phyloP scores from a whole-genome alignment of 345 rosid species.

The Citrus cavaleriei region DNA sequence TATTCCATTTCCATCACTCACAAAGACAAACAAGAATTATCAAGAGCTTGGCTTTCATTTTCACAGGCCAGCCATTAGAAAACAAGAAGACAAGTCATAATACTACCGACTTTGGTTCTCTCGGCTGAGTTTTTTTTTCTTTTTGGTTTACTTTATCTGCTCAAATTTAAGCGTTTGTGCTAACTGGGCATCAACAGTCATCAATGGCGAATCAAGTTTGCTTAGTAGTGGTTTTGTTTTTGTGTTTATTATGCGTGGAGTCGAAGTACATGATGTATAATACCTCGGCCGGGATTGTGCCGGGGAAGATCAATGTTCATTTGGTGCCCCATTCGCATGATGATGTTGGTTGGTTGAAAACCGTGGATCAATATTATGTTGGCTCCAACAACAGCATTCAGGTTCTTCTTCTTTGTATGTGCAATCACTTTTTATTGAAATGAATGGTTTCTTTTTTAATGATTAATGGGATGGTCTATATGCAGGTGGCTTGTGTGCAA shows the following conservation, averaged over 20 bases:
- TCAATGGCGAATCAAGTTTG: constrained; percentile 27
- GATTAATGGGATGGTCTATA: constrained; percentile 1
- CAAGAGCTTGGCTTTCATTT: too few relatives aligned
- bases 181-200: background rate
- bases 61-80: too few relatives aligned
- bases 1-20: too few relatives aligned
- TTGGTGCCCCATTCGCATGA: constrained; percentile 57
- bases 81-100: too few relatives aligned
- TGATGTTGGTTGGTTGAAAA: constrained; percentile 64
- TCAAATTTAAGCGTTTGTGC: background rate
- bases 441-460: background rate
- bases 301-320: constrained; percentile 56
- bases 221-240: constrained; percentile 5
- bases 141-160: background rate
- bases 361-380: constrained; percentile 56
- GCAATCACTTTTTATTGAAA: background rate
- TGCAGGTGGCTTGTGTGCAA: constrained; percentile 55
- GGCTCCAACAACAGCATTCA: constrained; percentile 60
- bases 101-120: background rate
- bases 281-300: constrained; percentile 33
- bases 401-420: constrained; percentile 17
- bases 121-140: too few relatives aligned
- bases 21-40: too few relatives aligned
- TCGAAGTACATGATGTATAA: constrained; percentile 40
- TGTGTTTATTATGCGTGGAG: constrained; percentile 24